phyloP scores from a whole-genome alignment of 768 basidiomycete species.

The Pluteus cervinus region DNA sequence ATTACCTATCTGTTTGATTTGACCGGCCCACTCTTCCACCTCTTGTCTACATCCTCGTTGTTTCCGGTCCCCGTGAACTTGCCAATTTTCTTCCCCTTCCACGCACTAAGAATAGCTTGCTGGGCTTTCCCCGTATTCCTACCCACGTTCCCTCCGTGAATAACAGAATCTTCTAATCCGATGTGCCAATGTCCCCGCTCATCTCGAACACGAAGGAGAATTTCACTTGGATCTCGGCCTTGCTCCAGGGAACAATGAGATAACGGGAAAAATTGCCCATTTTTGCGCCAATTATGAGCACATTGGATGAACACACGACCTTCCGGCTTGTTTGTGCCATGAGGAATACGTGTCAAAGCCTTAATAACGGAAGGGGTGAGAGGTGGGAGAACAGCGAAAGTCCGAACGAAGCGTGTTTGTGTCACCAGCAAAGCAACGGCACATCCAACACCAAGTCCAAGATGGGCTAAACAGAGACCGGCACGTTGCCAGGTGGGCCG shows the following conservation, averaged over 20 bases:
- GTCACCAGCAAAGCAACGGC: conserved; percentile 23
- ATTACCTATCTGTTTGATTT: too few relatives aligned
- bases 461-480: conserved; percentile 21
- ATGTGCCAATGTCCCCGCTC: conserved; percentile 29
- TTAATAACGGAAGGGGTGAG: neutral
- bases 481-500: conserved; percentile 29
- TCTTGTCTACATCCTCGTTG: conserved; percentile 9
- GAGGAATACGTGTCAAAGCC: conserved; percentile 4
- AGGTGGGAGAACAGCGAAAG: conserved; percentile 19
- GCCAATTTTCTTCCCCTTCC: conserved; percentile 16
- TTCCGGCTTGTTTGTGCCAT: conserved; percentile 9
- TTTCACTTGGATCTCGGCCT: conserved; percentile 26
- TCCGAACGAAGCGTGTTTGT: conserved; percentile 26
- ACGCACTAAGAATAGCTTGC: conserved; percentile 19
- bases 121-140: conserved; percentile 19
- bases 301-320: conserved; percentile 24
- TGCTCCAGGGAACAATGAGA: conserved; percentile 19
- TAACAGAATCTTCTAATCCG: conserved; percentile 18
- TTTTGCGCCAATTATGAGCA: conserved; percentile 20
- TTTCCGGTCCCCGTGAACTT: conserved; percentile 6
- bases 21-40: conserved; percentile 24
- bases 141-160: conserved; percentile 16
- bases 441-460: conserved; percentile 22
- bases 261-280: conserved; percentile 21
- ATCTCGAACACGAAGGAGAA: conserved; percentile 21